Base-by-base conservation (phyloP, 1,139 yeast species). In the Hansenula anomala region DNA sequence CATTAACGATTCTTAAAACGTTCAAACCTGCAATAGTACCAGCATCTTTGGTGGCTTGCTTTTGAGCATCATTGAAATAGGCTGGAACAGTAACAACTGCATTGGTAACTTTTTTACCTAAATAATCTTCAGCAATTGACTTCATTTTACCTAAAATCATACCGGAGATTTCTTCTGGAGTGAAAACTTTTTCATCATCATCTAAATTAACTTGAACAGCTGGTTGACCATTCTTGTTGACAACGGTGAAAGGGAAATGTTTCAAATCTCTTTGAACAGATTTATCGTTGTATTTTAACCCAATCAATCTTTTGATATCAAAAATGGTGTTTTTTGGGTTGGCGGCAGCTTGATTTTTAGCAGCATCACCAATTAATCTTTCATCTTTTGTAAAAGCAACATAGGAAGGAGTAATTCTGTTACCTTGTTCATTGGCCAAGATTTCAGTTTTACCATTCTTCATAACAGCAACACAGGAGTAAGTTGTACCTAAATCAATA, bases 1-100 rank as follows among this genome's bases (percentile, higher is more conserved):
- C 97, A 81, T 90, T 90, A 65, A 90, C 90, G 70, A 90, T 90
- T 75, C 97, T 85, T 71, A 90, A 77, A 63, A 90, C 97, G 80
- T 90, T 87, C 68, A 90, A 82, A 67, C 97, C 97, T 58, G 97
- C 88, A 75, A 90, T 90, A 71, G 92, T 83, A 83, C 97, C 97
- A 58, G 97, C 97, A 71, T 89, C 97, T 80, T 89, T 90, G 73
- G 97, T 89, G 55, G 97, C 97, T 76, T 89, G 97, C 75, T 97
- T 88, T 76, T 89, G 97, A 60, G 97, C 87, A 69, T 89, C 97
- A 75, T 89, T 89, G 84, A 90, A 90, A 75, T 89, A 89, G 65
- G 97, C 97, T 71, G 97, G 97, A 57, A 89, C 97, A 55, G 97
- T 90, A 63, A 90, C 81, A 60, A 90, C 97, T 52, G 97, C 97